Evolutionary conservation across 2,329 filamentous ascomycete genomes (phyloP).

Genomic region (Hypoxylon sp.): DNA sequence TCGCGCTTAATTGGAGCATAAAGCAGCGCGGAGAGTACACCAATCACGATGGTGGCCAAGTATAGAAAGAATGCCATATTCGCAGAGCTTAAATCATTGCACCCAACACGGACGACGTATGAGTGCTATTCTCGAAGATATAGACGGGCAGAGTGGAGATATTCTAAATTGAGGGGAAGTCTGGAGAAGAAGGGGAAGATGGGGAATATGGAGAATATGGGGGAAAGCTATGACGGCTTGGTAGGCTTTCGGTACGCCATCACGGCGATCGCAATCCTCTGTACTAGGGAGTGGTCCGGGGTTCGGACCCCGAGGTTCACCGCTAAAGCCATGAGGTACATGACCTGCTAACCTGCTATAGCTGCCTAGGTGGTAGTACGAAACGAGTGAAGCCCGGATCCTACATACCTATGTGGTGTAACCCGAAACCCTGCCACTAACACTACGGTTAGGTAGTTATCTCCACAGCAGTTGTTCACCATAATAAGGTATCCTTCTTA

Average conservation of each 20-base stretch:
- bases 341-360: too few species aligned
- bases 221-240: not conserved
- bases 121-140: not conserved
- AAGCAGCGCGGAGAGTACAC: slow-evolving; percentile 42
- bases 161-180: slow-evolving; percentile 3
- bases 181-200: not conserved
- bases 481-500: too few species aligned
- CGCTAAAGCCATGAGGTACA: not conserved
- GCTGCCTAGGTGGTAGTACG: too few species aligned
- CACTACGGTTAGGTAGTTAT: too few species aligned
- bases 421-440: too few species aligned
- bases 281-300: not conserved
- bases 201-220: not conserved
- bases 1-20: slow-evolving; percentile 44
- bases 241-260: not conserved
- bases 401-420: too few species aligned
- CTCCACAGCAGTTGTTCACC: too few species aligned
- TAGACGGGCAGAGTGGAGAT: not conserved
- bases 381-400: too few species aligned
- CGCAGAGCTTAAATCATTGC: not conserved
- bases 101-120: not conserved
- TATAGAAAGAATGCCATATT: slow-evolving; percentile 45
- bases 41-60: slow-evolving; percentile 39
- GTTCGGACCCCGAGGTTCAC: not conserved
- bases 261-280: slow-evolving; percentile 5